Evolutionary conservation across 345 rosid genomes (phyloP).

Genomic region (Aquilaria malaccensis): DNA sequence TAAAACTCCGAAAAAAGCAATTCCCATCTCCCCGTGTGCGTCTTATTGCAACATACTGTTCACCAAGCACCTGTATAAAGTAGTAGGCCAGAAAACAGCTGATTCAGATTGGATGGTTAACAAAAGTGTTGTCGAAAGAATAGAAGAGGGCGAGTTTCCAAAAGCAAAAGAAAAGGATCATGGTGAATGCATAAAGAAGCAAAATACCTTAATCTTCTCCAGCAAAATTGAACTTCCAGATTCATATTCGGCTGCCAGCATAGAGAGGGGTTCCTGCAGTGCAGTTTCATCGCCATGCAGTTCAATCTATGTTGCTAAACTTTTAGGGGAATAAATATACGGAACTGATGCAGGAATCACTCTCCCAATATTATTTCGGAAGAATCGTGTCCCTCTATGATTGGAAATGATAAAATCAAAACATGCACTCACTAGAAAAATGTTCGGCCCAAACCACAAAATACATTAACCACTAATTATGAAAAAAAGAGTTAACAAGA

Average conservation of each 20-base stretch:
- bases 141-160: too few species aligned
- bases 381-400: too few species aligned
- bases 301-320: neutral
- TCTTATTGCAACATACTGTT: slow-evolving; percentile 68
- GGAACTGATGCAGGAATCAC: too few species aligned
- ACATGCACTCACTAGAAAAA: neutral
- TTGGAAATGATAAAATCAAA: too few species aligned
- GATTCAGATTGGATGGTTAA: neutral
- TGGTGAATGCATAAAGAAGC: neutral
- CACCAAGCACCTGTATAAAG: slow-evolving; percentile 52
- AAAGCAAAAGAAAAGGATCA: neutral
- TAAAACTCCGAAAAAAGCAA: slow-evolving; percentile 94
- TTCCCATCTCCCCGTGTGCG: slow-evolving; percentile 98
- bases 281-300: slow-evolving; percentile 18
- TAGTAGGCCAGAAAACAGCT: slow-evolving; percentile 7
- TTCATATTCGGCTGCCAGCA: slow-evolving; percentile 77
- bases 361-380: too few species aligned
- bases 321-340: too few species aligned
- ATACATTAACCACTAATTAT: neutral
- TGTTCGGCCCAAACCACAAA: neutral
- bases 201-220: slow-evolving; percentile 81
- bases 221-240: slow-evolving; percentile 84
- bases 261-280: slow-evolving; percentile 85
- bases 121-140: neutral
- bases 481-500: neutral